Evolutionary conservation across 345 rosid genomes (phyloP).

Genomic region (Citrus hindsii): DNA sequence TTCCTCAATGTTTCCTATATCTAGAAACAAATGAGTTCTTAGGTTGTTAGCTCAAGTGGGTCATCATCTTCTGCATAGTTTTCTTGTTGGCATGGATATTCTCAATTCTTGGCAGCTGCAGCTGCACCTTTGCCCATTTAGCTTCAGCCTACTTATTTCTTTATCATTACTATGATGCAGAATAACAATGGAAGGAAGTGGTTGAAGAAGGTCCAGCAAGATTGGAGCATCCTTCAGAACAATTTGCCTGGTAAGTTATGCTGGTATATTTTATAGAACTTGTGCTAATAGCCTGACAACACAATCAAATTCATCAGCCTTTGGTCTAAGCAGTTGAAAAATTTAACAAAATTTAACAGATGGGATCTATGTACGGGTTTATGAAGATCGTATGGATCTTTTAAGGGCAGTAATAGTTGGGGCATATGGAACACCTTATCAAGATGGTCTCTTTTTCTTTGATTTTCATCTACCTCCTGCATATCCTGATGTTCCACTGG

Average conservation of each 20-base stretch:
- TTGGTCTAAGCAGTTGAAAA: conserved; percentile 9
- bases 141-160: background rate
- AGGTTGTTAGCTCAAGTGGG: background rate
- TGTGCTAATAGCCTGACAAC: conserved; percentile 1
- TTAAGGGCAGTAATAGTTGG: conserved; percentile 90
- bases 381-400: conserved; percentile 96
- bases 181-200: conserved; percentile 72
- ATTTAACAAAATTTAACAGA: conserved; percentile 34
- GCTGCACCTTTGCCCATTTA: background rate
- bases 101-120: background rate
- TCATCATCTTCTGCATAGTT: background rate
- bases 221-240: conserved; percentile 95
- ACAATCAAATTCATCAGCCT: background rate
- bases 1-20: background rate
- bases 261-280: background rate
- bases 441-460: conserved; percentile 97
- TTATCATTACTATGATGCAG: conserved; percentile 38
- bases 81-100: background rate
- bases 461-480: conserved; percentile 91
- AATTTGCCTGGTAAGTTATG: conserved; percentile 81
- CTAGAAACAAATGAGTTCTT: background rate
- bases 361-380: conserved; percentile 82
- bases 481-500: conserved; percentile 90
- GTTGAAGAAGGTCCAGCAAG: conserved; percentile 96
- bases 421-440: conserved; percentile 97